These are phyloP conservation scores for Moesziomyces globuligerus DNA, from an alignment of 1,284 basidiomycete genomes.

Conservation along the genomic window DNA sequence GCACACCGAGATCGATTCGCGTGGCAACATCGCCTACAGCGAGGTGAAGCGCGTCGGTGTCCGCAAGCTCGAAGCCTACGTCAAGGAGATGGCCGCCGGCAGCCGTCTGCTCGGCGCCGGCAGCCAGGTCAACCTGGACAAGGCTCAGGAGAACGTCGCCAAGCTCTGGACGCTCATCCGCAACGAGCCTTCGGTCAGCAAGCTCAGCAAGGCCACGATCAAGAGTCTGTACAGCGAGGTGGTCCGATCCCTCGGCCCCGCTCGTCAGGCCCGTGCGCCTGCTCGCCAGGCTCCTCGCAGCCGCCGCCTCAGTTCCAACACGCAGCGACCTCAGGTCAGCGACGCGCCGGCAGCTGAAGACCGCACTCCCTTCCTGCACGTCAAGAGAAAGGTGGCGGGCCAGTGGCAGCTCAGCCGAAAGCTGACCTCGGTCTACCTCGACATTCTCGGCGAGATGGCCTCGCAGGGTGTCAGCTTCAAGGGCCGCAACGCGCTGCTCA, in stretches of 20 bases:
- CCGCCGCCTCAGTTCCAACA: conserved; percentile 70
- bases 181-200: conserved; percentile 93
- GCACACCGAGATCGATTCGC: conserved; percentile 88
- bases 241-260: conserved; percentile 75
- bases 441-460: conserved; percentile 95
- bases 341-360: conserved; percentile 69
- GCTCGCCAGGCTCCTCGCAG: conserved; percentile 66
- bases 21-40: conserved; percentile 92
- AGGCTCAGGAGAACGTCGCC: conserved; percentile 93
- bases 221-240: conserved; percentile 96
- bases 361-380: conserved; percentile 90
- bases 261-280: conserved; percentile 73
- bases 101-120: conserved; percentile 72
- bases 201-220: conserved; percentile 96
- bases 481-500: conserved; percentile 96
- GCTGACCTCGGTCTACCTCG: conserved; percentile 82
- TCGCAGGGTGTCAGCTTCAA: conserved; percentile 97
- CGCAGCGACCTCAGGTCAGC: conserved; percentile 54
- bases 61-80: conserved; percentile 96
- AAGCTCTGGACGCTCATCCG: conserved; percentile 98
- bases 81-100: conserved; percentile 97
- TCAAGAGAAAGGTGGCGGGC: conserved; percentile 96
- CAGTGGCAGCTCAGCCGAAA: conserved; percentile 97
- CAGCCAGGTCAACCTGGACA: conserved; percentile 74
- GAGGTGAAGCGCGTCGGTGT: conserved; percentile 95